Base-by-base conservation (phyloP, 345 rosid species). In the Durio zibethinus region DNA sequence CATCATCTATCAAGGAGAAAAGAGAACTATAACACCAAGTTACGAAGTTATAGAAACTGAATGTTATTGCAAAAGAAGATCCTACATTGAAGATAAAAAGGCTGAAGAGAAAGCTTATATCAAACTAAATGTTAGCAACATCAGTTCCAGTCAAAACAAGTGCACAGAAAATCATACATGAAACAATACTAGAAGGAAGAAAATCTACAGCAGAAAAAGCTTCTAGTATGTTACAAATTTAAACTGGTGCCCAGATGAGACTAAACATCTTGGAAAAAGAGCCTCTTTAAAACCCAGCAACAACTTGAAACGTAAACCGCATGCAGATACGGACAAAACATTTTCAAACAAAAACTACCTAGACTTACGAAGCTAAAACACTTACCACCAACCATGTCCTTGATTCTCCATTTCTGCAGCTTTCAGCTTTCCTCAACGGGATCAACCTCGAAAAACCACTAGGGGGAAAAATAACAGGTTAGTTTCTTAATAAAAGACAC, bases 341-440 rank as follows among this genome's bases (percentile, higher is more conserved):
- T 38, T 38, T 38, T 38, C 40, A 38, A 38, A 38, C 40, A 38
- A 38, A 38, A 38, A 38, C 0, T 38, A 38, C 40, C 40, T 38
- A 38, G 40, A 35, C 59, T 16, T 60, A 60, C 20, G n/a, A 50
- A 25, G 31, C 61, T 15, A 60, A 21, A 72, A 60, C 68, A 80
- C 88, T 81, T 79, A 83, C 88, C 84, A 81, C 70, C 48, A 82
- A 74, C 61, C 84, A 77, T 33, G 68, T 61, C 56, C 9, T 7
- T 56, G 89, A 76, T 80, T 81, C 86, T 75, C 50, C 81, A 25
- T 75, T 81, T 75, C 72, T 81, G 52, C 82, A 60, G 35, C 80
- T 83, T 72, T 80, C 85, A 78, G 81, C 83, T 83, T 84, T 86
- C 45, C 81, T 82, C 90, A 89, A 87, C 25, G 42, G 70, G 62